Evolutionary conservation across 345 rosid genomes (phyloP), one percentile per base, ranked within the genome.

Genomic region (Eucalyptus cladocalyx): DNA sequence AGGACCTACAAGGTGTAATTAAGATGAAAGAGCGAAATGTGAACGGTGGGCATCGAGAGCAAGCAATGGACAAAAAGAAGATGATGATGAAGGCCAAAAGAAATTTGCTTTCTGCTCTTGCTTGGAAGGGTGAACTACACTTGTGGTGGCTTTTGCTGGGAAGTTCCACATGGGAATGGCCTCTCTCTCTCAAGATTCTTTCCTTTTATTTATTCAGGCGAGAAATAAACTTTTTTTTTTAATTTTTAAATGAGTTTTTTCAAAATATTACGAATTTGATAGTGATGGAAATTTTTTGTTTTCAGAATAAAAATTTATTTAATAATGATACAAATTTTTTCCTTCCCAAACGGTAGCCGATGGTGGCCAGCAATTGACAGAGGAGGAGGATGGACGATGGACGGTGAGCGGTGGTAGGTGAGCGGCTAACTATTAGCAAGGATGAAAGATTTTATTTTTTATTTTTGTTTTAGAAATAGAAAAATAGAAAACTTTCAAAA

Each of bases 401-500:
- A 18, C 2, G 24, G 24, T 53, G 58, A 53, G 10, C 26, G 5
- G 11, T 8, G 26, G 11, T 53, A 53, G 58, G 58, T 53, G 58
- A 11, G 11, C 9, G 5, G 10, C 2, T 18, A 23, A 53, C 26
- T 53, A 53, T 53, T 53, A 3, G 24, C 58, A 21, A 53, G 58
- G 58, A 21, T 53, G 10, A 53, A 21, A 53, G 11, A 53, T 1
- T 21, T 53, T 19, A 19, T 53, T 53, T 53, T 9, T 19, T 53
- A 19, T 19, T 53, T 53, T 7, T 53, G 2, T 51, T 18, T 0
- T 53, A 18, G 4, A 53, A 7, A 53, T 53, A 53, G 4, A 18
- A 1, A 53, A 53, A 2, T 21, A 21, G 2, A 53, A 19, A 53
- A 53, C 0, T 53, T 53, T 0, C 5, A 8, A 0, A 53, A 21